Evolutionary conservation across 352 stramenopile species (phyloP).

Genomic region (Phytophthora pinifolia): DNA sequence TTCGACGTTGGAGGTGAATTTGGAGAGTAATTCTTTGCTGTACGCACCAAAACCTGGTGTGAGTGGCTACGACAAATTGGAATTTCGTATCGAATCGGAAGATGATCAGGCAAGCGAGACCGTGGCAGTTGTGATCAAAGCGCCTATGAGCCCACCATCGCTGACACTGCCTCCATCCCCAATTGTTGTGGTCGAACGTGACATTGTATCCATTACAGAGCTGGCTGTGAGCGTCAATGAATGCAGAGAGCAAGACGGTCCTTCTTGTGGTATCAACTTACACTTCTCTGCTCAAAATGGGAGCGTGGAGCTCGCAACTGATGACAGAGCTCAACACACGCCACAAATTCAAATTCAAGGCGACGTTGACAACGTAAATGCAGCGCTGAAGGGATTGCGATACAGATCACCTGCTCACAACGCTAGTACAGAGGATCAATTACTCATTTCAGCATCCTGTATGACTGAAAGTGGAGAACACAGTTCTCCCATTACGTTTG

Average conservation of each 20-base stretch:
- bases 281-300: conserved; percentile 15
- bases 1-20: conserved; percentile 4
- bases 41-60: conserved; percentile 13
- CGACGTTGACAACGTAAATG: conserved; percentile 26
- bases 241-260: neutral
- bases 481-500: conserved; percentile 1
- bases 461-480: conserved; percentile 1
- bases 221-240: neutral
- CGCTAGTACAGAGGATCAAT: conserved; percentile 8
- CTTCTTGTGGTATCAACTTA: conserved; percentile 11
- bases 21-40: conserved; percentile 6
- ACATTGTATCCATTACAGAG: conserved; percentile 5
- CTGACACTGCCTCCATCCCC: conserved; percentile 9
- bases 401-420: conserved; percentile 12
- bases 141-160: conserved; percentile 1
- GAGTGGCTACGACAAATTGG: conserved; percentile 16
- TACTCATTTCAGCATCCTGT: conserved; percentile 15
- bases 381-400: conserved; percentile 14
- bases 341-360: conserved; percentile 14
- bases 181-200: conserved; percentile 17
- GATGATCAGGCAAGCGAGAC: conserved; percentile 9
- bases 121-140: conserved; percentile 20
- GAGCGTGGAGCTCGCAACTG: conserved; percentile 1
- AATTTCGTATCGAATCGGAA: conserved; percentile 15
- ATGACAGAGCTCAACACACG: neutral